phyloP scores from a whole-genome alignment of 2,329 filamentous ascomycete genomes.

The Ophiostoma sp. region DNA sequence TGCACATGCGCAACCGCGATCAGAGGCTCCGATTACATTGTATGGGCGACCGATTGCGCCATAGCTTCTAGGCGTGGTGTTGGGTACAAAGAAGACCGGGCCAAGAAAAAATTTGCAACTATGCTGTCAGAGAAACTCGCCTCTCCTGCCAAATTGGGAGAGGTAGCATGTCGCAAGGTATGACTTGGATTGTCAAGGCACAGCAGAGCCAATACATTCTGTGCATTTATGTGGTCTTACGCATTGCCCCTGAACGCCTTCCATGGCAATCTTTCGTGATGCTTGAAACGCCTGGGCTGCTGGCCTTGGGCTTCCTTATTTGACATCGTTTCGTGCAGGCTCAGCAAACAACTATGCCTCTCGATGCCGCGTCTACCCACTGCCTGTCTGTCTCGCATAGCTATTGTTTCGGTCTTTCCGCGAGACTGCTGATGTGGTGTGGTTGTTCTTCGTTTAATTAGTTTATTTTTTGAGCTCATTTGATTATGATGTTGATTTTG shows the following conservation, averaged over 20 bases:
- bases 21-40: conserved; percentile 7
- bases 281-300: background rate
- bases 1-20: too few relatives aligned
- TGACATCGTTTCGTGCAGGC: too few relatives aligned
- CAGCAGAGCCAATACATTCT: background rate
- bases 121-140: conserved; percentile 14
- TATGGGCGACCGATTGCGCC: conserved; percentile 7
- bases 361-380: too few relatives aligned
- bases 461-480: too few relatives aligned
- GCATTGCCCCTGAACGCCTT: background rate
- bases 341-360: too few relatives aligned
- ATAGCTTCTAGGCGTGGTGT: background rate
- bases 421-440: too few relatives aligned
- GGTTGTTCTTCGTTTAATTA: too few relatives aligned
- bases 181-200: background rate
- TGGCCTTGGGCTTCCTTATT: too few relatives aligned
- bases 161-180: background rate
- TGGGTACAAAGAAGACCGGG: background rate
- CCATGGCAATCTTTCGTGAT: background rate
- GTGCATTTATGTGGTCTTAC: background rate
- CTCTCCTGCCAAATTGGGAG: conserved; percentile 6
- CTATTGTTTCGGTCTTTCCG: too few relatives aligned
- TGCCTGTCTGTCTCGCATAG: too few relatives aligned
- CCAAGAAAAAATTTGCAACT: conserved; percentile 15
- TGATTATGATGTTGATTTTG: too few relatives aligned